Base-by-base conservation (phyloP, 345 rosid genomes). In the Xanthoceras sorbifolium region DNA sequence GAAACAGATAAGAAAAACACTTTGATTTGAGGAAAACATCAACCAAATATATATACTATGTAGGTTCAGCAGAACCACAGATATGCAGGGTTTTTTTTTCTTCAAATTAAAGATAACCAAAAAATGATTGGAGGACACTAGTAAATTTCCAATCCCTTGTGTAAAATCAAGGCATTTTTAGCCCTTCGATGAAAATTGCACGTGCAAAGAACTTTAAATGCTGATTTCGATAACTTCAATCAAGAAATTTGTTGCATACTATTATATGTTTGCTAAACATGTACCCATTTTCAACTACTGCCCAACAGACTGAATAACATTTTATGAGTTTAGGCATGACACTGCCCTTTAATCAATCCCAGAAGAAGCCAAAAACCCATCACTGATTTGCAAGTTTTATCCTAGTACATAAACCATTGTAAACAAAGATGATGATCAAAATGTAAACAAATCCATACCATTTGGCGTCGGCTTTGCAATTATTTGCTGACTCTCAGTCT, bases 391-490 rank as follows among this genome's bases (percentile, higher is more conserved):
- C 40, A 42, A 73, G 76, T 29, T 44, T 28, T 28, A 20, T 18
- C 32, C 69, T 60, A 23, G 67, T 6, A 44, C 28, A 65, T 3
- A 61, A 14, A 61, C 9, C 74, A 38, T 29, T 25, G 4, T 15
- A 73, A 23, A 67, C 17, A 50, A 34, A 48, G 15, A 50, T 17
- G 57, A 50, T 50, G 57, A 50, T 50, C 7, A 15, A 50, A 20
- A 50, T 20, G 57, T 50, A 29, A 67, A 64, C 60, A 18, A 50
- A 66, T 28, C n/a, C 71, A 25, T 85, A 87, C 94, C 94, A 3
- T 48, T 72, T 0, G 94, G 98, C 20, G 96, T 92, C 57, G 90
- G 97, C 71, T 93, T 95, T 18, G 98, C 96, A 48, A 89, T 82
- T 72, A 94, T 87, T 42, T 82, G 89, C 3, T 77, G 75, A 86